These are phyloP conservation scores for Litsea cubeba DNA, from an alignment of 164 flowering plant genomes.

Conservation along the genomic window DNA sequence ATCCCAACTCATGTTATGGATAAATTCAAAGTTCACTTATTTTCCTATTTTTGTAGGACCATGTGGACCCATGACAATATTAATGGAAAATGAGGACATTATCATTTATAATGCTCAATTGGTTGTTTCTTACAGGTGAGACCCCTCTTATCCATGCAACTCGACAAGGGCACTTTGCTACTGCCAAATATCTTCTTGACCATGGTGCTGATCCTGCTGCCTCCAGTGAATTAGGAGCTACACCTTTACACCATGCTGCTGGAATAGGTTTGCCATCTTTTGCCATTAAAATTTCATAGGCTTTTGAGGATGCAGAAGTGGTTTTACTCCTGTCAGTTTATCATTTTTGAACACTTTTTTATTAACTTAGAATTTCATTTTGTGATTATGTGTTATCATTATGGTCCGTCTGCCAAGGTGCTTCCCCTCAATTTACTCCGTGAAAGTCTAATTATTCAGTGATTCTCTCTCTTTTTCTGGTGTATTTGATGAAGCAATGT, in stretches of 20 bases:
- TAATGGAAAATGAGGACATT: not conserved
- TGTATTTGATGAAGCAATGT: too few relatives aligned
- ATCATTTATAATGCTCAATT: slow-evolving; percentile 1
- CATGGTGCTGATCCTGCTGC: slow-evolving; percentile 69
- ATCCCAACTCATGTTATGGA: too few relatives aligned
- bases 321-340: not conserved
- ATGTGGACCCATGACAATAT: not conserved
- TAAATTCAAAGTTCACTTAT: not conserved
- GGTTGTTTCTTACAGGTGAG: slow-evolving; percentile 52
- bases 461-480: not conserved
- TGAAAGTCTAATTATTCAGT: too few relatives aligned
- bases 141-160: slow-evolving; percentile 92
- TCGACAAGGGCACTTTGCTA: slow-evolving; percentile 69
- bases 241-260: slow-evolving; percentile 90
- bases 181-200: slow-evolving; percentile 75
- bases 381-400: not conserved
- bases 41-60: not conserved
- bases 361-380: not conserved
- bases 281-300: not conserved
- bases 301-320: not conserved
- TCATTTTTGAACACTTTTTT: not conserved
- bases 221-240: slow-evolving; percentile 78
- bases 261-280: slow-evolving; percentile 53
- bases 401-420: not conserved
- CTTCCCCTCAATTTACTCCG: not conserved